Evolutionary conservation across 2,329 filamentous ascomycete species (phyloP), one percentile per base, ranked within the genome.

Genomic region (Alternaria alternata): DNA sequence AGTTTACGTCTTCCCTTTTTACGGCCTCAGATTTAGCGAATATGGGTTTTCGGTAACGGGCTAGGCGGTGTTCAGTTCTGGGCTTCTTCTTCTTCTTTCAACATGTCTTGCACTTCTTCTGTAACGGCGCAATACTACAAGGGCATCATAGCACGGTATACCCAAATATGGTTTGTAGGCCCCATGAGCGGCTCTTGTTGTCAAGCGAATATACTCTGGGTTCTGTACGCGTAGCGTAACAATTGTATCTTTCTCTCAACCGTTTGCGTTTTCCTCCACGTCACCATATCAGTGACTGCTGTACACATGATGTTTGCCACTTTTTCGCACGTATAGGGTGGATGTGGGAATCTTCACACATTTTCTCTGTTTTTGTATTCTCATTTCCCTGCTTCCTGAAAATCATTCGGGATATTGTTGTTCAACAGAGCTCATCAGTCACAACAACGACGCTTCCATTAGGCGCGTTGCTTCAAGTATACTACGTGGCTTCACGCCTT

Each of bases 121-220:
- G 46, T 49, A 48, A 48, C 26, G 61, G 61, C 57, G 57, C 53
- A 60, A 26, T 36, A 48, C 47, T 57, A 63, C 38, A 61, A 48
- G 53, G 57, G 38, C 32, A 42, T 41, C 32, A 61, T 58, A 62
- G 53, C 52, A 58, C 44, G 54, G 51, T 64, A 64, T 63, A 63
- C 62, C 63, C 63, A 58, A 51, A 48, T 47, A 57, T 54, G 41
- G 42, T 54, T 57, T 20, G 30, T 41, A 41, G 38, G 28, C 12
- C 32, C 30, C 38, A 24, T 41, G 24, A 22, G 36, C 30, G 54
- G 54, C 54, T 44, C 38, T 32, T 36, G 32, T 36, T 57, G 22
- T 51, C 22, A 38, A 51, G 28, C n/a, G 44, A 26, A 54, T 51
- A 53, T 16, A 53, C 22, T 41, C 36, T 41, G 36, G 36, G 28